phyloP scores from a whole-genome alignment of 2,329 filamentous ascomycete genomes.

The Alternaria ventricosa region DNA sequence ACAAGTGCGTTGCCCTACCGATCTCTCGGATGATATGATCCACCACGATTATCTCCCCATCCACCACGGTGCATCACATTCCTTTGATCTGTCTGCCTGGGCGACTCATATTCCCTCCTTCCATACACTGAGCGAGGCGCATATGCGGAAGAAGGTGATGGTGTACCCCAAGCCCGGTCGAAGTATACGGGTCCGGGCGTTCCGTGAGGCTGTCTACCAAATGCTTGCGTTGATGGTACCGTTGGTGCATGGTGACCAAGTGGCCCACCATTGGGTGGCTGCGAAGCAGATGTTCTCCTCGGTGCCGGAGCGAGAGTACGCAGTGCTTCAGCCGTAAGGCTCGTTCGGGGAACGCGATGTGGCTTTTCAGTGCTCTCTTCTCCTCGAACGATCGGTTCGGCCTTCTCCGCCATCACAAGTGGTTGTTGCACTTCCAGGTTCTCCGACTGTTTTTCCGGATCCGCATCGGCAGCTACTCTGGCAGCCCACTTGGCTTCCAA shows the following conservation, averaged over 20 bases:
- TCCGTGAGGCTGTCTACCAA: not conserved
- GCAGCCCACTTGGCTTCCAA: not conserved
- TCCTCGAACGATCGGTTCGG: not conserved
- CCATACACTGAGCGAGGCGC: not conserved
- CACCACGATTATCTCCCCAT: not conserved
- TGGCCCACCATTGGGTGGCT: not conserved
- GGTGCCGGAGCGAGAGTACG: not conserved
- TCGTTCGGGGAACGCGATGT: not conserved
- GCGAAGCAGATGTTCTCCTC: not conserved
- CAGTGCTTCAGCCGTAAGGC: not conserved
- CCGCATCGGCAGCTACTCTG: not conserved
- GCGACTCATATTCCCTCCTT: not conserved
- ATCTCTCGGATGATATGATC: not conserved
- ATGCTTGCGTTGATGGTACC: too few relatives aligned
- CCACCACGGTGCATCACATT: not conserved
- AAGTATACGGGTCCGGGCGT: not conserved
- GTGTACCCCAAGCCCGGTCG: not conserved
- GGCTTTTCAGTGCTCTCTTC: not conserved
- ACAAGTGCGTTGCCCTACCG: too few relatives aligned
- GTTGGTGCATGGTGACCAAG: not conserved
- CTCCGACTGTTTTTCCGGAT: not conserved
- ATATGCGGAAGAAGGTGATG: not conserved
- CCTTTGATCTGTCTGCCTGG: not conserved
- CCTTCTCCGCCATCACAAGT: not conserved
- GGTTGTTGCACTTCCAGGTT: not conserved